phyloP scores from a whole-genome alignment of 768 basidiomycete species.

The Cubamyces lactineus region DNA sequence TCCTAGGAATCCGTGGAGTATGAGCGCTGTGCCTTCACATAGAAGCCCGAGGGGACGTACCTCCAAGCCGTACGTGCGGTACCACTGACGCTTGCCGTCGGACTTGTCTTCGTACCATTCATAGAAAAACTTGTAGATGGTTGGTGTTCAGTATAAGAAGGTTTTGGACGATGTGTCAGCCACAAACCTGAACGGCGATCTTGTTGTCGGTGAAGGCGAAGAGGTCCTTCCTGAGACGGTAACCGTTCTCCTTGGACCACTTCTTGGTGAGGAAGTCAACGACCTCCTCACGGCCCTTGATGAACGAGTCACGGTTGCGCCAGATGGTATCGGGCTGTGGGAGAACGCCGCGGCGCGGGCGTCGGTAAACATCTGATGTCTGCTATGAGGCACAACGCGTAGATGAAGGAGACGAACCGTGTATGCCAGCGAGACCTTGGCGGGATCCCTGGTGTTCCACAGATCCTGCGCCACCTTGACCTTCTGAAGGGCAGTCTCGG shows the following conservation, averaged over 20 bases:
- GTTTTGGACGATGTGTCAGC: not conserved
- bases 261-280: slow-evolving; percentile 51
- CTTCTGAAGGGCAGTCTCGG: slow-evolving; percentile 41
- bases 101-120: slow-evolving; percentile 51
- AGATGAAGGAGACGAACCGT: slow-evolving; percentile 36
- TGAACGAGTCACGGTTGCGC: slow-evolving; percentile 58
- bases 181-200: slow-evolving; percentile 54
- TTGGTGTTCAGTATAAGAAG: not conserved
- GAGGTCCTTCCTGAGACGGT: slow-evolving; percentile 55
- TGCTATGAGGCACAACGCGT: too few relatives aligned
- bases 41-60: slow-evolving; percentile 20
- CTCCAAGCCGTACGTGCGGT: slow-evolving; percentile 51
- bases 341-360: not conserved
- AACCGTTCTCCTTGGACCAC: slow-evolving; percentile 55
- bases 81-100: slow-evolving; percentile 44
- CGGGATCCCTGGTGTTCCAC: slow-evolving; percentile 50
- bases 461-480: slow-evolving; percentile 55
- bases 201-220: slow-evolving; percentile 57
- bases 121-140: slow-evolving; percentile 39
- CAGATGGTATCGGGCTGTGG: slow-evolving; percentile 47
- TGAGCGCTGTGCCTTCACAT: not conserved
- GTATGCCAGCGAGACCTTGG: slow-evolving; percentile 49
- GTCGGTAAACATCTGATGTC: not conserved
- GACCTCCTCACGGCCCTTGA: slow-evolving; percentile 47
- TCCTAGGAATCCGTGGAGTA: slow-evolving; percentile 38